Evolutionary conservation across 495 filamentous ascomycete genomes (phyloP).

Genomic region (Hypoxylon fragiforme): DNA sequence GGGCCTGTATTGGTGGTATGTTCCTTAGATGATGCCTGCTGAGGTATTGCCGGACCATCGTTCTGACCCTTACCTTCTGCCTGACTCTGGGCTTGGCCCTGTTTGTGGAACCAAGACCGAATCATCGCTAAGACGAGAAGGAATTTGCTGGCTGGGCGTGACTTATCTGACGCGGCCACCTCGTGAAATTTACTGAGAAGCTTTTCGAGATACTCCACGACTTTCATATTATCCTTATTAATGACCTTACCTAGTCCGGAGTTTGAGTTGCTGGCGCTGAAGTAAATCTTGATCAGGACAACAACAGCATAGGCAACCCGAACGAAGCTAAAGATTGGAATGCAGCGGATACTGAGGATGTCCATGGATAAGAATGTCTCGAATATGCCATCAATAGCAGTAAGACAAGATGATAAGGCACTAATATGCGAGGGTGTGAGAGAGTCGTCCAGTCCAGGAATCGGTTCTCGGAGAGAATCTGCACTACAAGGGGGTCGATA

Average conservation of each 20-base stretch:
- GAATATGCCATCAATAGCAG: slow-evolving; percentile 72
- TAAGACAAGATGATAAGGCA: slow-evolving; percentile 71
- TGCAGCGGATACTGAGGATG: slow-evolving; percentile 61
- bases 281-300: slow-evolving; percentile 87
- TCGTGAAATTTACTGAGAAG: slow-evolving; percentile 68
- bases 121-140: slow-evolving; percentile 74
- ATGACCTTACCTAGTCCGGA: slow-evolving; percentile 77
- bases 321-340: slow-evolving; percentile 79
- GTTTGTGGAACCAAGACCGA: slow-evolving; percentile 67
- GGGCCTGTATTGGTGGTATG: slow-evolving; percentile 1
- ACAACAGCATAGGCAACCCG: slow-evolving; percentile 81
- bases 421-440: slow-evolving; percentile 67
- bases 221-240: slow-evolving; percentile 69
- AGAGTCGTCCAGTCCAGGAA: slow-evolving; percentile 44
- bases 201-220: slow-evolving; percentile 72
- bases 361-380: slow-evolving; percentile 68
- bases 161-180: slow-evolving; percentile 65
- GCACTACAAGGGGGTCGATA: slow-evolving; percentile 51
- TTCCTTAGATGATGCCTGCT: background rate
- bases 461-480: slow-evolving; percentile 47
- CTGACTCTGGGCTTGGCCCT: slow-evolving; percentile 30
- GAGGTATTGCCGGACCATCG: slow-evolving; percentile 5
- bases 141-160: slow-evolving; percentile 75
- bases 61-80: slow-evolving; percentile 1
- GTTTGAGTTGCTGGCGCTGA: slow-evolving; percentile 67